Evolutionary conservation across 805 yeast genomes (phyloP).

Genomic region (Ogataea siamensis): DNA sequence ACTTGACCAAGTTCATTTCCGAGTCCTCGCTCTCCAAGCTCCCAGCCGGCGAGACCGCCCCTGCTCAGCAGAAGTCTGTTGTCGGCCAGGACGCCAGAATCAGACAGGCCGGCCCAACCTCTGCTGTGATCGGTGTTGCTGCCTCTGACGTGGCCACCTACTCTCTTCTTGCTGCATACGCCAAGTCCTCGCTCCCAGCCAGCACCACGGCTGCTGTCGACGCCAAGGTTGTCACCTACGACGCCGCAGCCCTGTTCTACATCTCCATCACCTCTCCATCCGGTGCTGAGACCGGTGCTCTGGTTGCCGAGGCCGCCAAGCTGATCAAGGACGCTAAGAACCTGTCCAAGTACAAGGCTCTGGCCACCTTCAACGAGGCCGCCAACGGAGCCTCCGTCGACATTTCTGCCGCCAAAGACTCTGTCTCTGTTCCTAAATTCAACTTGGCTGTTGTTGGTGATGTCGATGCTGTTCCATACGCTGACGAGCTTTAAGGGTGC

Average conservation of each 20-base stretch:
- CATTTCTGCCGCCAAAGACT: conserved; percentile 35
- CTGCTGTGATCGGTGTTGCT: conserved; percentile 82
- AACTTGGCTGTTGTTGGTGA: conserved; percentile 91
- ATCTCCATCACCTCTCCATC: conserved; percentile 59
- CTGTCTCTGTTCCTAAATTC: conserved; percentile 50
- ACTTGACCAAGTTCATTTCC: conserved; percentile 62
- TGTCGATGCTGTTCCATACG: conserved; percentile 79
- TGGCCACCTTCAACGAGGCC: conserved; percentile 44
- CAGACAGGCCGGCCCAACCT: conserved; percentile 61
- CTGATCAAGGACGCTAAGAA: conserved; percentile 51
- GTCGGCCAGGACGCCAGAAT: conserved; percentile 69
- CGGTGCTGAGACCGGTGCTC: conserved; percentile 56
- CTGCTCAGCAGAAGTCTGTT: conserved; percentile 40
- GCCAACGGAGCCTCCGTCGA: conserved; percentile 40
- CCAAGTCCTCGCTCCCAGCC: conserved; percentile 45
- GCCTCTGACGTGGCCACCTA: conserved; percentile 64
- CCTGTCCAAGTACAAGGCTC: conserved; percentile 57
- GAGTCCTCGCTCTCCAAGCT: conserved; percentile 65
- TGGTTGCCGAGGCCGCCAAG: conserved; percentile 59
- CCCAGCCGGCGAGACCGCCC: conserved; percentile 56
- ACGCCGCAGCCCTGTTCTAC: conserved; percentile 79
- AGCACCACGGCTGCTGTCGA: conserved; percentile 54
- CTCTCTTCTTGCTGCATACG: conserved; percentile 68
- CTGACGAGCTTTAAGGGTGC: conserved; percentile 71
- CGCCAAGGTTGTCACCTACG: conserved; percentile 60